Percentiles rank a stretch among this genome's conserved stretches.
Evolutionary conservation across 148 eudicot species (phyloP).

Genomic region (Rhododendron ferrugineum): DNA sequence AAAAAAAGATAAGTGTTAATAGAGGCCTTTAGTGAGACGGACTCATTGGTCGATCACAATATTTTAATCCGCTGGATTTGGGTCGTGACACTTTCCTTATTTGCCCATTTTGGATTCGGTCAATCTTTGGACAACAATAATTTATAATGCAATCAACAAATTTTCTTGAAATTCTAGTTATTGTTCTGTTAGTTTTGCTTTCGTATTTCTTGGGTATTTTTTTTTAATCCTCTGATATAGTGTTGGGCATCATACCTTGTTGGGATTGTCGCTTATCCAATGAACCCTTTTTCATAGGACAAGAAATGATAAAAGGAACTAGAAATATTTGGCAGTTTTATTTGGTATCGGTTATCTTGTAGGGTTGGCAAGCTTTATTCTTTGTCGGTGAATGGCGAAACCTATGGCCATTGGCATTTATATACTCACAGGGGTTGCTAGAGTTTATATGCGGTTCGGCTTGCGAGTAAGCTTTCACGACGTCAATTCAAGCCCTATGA

Average conservation of each 20-base stretch:
- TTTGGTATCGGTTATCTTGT: not conserved
- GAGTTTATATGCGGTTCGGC: no score
- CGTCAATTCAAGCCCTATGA: no score
- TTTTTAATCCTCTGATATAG: not conserved
- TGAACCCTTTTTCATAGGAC: not conserved
- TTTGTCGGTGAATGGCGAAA: not conserved
- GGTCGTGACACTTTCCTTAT: not conserved
- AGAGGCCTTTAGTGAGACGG: no score
- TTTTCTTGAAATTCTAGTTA: no score
- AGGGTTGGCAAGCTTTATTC: conserved; percentile 3
- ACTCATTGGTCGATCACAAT: no score
- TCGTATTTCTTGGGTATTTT: not conserved
- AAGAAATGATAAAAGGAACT: not conserved
- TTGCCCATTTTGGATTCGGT: not conserved
- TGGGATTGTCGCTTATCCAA: not conserved
- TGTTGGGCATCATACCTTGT: not conserved
- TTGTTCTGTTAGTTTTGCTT: not conserved
- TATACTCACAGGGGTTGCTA: no score
- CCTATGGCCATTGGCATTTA: not conserved
- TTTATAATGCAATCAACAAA: not conserved
- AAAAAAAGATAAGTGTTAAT: no score
- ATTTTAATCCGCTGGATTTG: no score
- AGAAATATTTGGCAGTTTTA: not conserved
- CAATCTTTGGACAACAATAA: not conserved
- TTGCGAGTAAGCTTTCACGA: no score